A percentile compares a stretch with the other conserved stretches of the same genome.
These are phyloP conservation scores for Cryphonectria nitschkei DNA, from an alignment of 2,329 filamentous ascomycete genomes.

Conservation along the genomic window DNA sequence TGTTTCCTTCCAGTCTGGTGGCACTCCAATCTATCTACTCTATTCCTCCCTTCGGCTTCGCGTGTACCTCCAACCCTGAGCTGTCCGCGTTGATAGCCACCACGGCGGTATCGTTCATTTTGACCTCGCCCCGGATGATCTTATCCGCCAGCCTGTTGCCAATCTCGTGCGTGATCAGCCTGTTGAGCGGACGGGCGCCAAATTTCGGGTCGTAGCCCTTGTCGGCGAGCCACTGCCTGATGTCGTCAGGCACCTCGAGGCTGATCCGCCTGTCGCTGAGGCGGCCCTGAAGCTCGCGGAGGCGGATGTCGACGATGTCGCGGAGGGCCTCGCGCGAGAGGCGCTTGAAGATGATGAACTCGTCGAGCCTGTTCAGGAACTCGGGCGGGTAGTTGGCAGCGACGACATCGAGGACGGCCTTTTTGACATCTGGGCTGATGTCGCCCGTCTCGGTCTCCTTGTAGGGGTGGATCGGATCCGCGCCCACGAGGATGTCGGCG, in stretches of 20 bases:
- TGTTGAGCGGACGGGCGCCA: conserved; percentile 87
- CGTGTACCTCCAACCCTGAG: conserved; percentile 57
- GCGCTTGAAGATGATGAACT: conserved; percentile 94
- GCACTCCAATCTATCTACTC: neutral
- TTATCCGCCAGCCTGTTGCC: conserved; percentile 86
- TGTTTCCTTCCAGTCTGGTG: neutral
- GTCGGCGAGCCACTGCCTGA: conserved; percentile 85
- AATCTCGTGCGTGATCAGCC: conserved; percentile 88
- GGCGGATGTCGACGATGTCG: conserved; percentile 91
- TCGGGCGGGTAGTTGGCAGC: conserved; percentile 78
- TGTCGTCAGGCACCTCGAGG: conserved; percentile 70
- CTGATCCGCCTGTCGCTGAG: conserved; percentile 85
- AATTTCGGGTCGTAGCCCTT: conserved; percentile 90
- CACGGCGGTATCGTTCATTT: conserved; percentile 72
- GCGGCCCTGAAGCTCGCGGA: conserved; percentile 80
- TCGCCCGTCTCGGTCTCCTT: conserved; percentile 66
- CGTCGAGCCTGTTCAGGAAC: conserved; percentile 95
- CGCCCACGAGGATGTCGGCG: conserved; percentile 84
- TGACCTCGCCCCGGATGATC: conserved; percentile 85
- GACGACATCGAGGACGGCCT: conserved; percentile 88
- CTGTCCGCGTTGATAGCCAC: conserved; percentile 70
- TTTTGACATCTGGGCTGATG: conserved; percentile 73
- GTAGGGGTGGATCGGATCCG: conserved; percentile 67
- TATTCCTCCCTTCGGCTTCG: conserved; percentile 15
- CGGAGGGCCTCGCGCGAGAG: conserved; percentile 77